Conservation (phyloP, 2,329 filamentous ascomycete species). For the Aureobasidium sp. region DNA sequence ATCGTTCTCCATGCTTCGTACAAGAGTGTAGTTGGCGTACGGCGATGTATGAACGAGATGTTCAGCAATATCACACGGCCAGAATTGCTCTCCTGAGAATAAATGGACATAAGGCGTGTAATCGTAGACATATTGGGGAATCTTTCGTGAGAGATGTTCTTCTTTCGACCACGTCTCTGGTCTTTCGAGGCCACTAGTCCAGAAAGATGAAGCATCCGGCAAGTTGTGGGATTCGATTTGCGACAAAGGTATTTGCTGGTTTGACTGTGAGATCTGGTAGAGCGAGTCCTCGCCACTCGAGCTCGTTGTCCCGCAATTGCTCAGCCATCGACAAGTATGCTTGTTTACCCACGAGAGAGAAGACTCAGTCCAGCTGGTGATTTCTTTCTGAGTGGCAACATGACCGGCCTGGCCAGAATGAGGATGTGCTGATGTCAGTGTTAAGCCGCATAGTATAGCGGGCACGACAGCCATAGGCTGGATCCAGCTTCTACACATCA, state of each 20-base stretch:
- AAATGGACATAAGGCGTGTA: conserved; percentile 83
- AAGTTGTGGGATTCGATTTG: too few species aligned
- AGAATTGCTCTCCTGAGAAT: conserved; percentile 79
- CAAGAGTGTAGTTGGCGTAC: conserved; percentile 55
- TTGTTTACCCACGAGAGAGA: conserved; percentile 67
- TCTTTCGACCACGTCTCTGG: conserved; percentile 43
- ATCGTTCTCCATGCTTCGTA: conserved; percentile 45
- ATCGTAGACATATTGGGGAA: conserved; percentile 70
- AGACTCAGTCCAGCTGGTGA: conserved; percentile 56
- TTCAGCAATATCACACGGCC: conserved; percentile 79
- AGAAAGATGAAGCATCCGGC: conserved; percentile 21
- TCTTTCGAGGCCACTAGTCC: conserved; percentile 35
- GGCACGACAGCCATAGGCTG: not conserved
- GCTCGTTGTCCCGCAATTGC: conserved; percentile 71
- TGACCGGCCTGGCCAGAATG: not conserved
- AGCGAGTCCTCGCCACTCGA: conserved; percentile 45
- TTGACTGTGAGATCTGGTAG: conserved; percentile 16
- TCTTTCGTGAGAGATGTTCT: conserved; percentile 41
- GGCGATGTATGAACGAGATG: conserved; percentile 69
- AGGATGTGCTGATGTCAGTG: conserved; percentile 12
- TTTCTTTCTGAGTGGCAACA: not conserved
- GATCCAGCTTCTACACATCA: not conserved
- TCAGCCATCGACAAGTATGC: conserved; percentile 69
- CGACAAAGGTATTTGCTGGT: conserved; percentile 3
- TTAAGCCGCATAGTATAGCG: not conserved